phyloP scores from a whole-genome alignment of 495 filamentous ascomycete genomes.

The Lophiostoma macrostomum region DNA sequence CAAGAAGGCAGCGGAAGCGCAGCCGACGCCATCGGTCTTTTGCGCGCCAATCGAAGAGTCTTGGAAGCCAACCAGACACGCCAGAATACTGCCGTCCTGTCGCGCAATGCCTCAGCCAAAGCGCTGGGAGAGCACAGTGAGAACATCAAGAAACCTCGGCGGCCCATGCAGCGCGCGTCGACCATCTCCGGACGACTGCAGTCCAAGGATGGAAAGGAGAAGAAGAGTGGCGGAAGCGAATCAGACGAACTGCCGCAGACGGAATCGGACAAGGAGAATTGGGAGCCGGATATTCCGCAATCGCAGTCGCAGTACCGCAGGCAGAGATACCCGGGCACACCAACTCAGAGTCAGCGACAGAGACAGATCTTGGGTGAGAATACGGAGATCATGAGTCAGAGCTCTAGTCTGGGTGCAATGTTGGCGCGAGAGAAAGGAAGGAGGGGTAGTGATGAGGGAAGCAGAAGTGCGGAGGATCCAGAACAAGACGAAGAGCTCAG shows the following conservation, averaged over 20 bases:
- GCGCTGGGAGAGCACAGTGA: conserved; percentile 5
- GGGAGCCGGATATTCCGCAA: conserved; percentile 54
- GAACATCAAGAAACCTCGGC: conserved; percentile 29
- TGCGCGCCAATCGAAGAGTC: conserved; percentile 57
- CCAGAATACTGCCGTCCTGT: conserved; percentile 49
- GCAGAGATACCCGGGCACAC: background rate
- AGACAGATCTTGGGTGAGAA: conserved; percentile 34
- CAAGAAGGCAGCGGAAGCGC: conserved; percentile 69
- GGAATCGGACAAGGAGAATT: conserved; percentile 95
- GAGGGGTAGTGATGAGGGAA: background rate
- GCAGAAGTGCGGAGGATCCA: conserved; percentile 7
- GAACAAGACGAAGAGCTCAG: conserved; percentile 33
- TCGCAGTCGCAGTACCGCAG: background rate
- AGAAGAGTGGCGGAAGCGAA: background rate
- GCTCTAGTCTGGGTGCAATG: conserved; percentile 25
- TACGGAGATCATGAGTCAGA: conserved; percentile 30
- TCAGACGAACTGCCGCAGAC: conserved; percentile 45
- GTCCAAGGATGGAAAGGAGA: conserved; percentile 35
- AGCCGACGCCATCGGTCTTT: conserved; percentile 62
- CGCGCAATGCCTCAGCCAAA: conserved; percentile 23
- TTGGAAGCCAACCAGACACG: conserved; percentile 55
- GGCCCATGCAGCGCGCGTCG: conserved; percentile 54
- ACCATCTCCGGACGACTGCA: conserved; percentile 70
- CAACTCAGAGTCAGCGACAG: conserved; percentile 2
- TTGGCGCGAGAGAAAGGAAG: conserved; percentile 11